These are phyloP conservation scores for Murraya koenigii DNA, from an alignment of 345 rosid genomes.

Conservation along the genomic window DNA sequence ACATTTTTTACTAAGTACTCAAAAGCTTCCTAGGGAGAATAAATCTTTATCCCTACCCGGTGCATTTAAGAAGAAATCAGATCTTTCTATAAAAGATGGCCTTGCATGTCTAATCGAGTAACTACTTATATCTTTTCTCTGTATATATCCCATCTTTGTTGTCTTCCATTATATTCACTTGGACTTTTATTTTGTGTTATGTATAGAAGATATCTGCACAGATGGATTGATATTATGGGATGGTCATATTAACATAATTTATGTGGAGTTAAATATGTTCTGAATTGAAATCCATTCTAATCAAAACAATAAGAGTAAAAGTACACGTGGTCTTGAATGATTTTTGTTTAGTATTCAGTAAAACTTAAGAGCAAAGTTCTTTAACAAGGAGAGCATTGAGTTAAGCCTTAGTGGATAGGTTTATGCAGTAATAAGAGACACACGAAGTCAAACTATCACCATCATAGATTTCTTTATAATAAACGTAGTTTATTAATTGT, in stretches of 20 bases:
- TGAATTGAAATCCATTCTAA: not conserved
- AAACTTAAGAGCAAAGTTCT: not conserved
- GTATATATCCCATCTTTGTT: not conserved
- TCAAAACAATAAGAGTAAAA: not conserved
- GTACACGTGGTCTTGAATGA: not conserved
- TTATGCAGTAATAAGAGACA: not conserved
- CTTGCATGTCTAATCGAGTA: slow-evolving; percentile 95
- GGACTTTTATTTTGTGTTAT: not conserved
- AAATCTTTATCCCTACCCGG: slow-evolving; percentile 94
- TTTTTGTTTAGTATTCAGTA: not conserved
- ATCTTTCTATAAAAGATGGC: slow-evolving; percentile 94
- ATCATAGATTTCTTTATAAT: not conserved
- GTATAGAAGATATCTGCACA: not conserved
- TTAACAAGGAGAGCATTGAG: not conserved
- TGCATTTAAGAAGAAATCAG: slow-evolving; percentile 99
- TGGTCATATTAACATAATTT: not conserved
- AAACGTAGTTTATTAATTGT: not conserved
- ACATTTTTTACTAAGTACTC: slow-evolving; percentile 80
- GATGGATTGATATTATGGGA: not conserved
- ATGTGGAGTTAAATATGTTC: not conserved
- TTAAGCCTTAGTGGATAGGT: not conserved
- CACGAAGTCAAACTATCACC: not conserved
- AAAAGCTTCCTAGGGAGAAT: slow-evolving; percentile 86
- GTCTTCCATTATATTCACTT: not conserved
- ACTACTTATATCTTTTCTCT: slow-evolving; percentile 27